These are phyloP conservation scores for Hymenochaete sp. DNA, from an alignment of 1,284 basidiomycete genomes.

Conservation along the genomic window DNA sequence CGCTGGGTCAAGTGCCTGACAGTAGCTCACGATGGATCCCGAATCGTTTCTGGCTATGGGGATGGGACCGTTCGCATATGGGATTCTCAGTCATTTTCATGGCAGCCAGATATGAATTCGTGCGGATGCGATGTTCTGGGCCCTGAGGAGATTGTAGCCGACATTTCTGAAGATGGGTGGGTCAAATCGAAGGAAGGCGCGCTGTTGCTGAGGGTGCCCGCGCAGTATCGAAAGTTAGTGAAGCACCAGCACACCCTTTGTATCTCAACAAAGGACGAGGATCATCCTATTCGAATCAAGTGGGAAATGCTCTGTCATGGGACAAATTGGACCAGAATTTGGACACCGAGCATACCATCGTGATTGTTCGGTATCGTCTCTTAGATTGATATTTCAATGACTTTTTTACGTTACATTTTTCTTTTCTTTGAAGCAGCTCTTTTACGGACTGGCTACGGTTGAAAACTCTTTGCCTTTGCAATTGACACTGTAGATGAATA, in stretches of 20 bases:
- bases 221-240: not conserved
- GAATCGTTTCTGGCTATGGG: not conserved
- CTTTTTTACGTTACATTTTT: too few relatives aligned
- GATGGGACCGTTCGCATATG: not conserved
- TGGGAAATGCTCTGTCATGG: conserved; percentile 1
- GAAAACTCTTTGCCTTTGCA: too few relatives aligned
- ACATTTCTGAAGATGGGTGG: conserved; percentile 1
- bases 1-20: conserved; percentile 35
- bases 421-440: too few relatives aligned
- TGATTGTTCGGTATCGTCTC: too few relatives aligned
- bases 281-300: not conserved
- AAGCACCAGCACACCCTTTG: not conserved
- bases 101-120: too few relatives aligned
- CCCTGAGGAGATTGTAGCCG: too few relatives aligned
- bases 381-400: too few relatives aligned
- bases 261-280: not conserved
- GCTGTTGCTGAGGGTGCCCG: conserved; percentile 2
- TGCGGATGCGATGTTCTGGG: too few relatives aligned
- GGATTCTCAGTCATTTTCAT: not conserved
- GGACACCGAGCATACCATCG: too few relatives aligned
- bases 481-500: too few relatives aligned
- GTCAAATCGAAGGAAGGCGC: not conserved
- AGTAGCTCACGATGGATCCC: not conserved
- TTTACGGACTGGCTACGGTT: too few relatives aligned
- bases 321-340: not conserved